Conservation (phyloP, 2,329 filamentous ascomycete genomes). For the Dactylella cylindrospora region DNA sequence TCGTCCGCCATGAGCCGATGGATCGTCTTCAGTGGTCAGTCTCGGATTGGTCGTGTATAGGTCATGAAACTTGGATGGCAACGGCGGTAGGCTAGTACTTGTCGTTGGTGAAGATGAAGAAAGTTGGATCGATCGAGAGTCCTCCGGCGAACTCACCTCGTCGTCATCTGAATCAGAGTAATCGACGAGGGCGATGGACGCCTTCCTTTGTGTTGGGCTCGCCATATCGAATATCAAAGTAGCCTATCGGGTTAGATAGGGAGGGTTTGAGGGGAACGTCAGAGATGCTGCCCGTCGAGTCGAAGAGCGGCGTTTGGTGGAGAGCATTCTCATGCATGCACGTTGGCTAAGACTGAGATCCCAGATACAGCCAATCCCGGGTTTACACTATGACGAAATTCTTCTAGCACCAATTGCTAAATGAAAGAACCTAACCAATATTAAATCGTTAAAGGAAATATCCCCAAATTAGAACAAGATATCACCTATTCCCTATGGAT, state of each 20-base stretch:
- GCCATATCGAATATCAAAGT: constrained; percentile 10
- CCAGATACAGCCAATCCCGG: too few species aligned
- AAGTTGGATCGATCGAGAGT: constrained; percentile 21
- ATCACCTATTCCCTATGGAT: too few species aligned
- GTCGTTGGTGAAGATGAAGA: constrained; percentile 38
- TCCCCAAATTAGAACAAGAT: too few species aligned
- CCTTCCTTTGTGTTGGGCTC: constrained; percentile 20
- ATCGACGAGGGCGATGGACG: constrained; percentile 71
- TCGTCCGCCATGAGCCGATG: constrained; percentile 79
- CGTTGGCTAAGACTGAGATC: too few species aligned
- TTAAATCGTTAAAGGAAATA: too few species aligned
- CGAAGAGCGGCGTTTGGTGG: too few species aligned
- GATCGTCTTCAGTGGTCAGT: constrained; percentile 76
- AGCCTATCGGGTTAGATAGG: neutral
- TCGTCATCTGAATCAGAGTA: constrained; percentile 82
- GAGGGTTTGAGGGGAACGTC: too few species aligned
- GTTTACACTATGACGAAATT: too few species aligned
- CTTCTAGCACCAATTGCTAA: too few species aligned
- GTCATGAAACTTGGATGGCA: constrained; percentile 80
- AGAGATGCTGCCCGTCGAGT: too few species aligned
- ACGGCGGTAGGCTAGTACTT: constrained; percentile 62
- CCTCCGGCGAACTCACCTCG: constrained; percentile 55
- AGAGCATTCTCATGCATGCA: too few species aligned
- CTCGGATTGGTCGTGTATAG: constrained; percentile 82
- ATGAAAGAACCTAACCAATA: too few species aligned